These are phyloP conservation scores for Casuarina glauca DNA, from an alignment of 306 rosid species.

Conservation along the genomic window DNA sequence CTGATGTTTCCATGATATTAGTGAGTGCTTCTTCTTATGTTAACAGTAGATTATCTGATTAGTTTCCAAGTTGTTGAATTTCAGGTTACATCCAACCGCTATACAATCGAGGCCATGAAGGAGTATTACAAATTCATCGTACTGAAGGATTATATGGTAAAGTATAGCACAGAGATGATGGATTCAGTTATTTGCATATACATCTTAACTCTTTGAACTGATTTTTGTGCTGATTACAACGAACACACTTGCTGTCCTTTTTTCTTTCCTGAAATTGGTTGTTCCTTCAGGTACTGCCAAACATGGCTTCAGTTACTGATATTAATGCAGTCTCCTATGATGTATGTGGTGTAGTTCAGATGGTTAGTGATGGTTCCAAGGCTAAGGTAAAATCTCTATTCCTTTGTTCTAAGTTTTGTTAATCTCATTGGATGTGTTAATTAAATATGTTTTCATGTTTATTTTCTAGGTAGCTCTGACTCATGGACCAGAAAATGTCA, in stretches of 20 bases:
- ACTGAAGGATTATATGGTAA: conserved; percentile 81
- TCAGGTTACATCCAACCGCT: conserved; percentile 86
- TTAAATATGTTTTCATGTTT: conserved; percentile 24
- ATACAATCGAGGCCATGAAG: conserved; percentile 81
- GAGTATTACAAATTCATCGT: conserved; percentile 86
- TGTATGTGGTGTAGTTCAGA: conserved; percentile 83
- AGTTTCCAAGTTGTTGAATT: conserved; percentile 26
- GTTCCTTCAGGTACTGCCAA: conserved; percentile 79
- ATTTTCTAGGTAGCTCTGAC: conserved; percentile 85
- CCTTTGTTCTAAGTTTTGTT: conserved; percentile 23
- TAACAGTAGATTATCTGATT: conserved; percentile 6
- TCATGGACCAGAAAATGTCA: conserved; percentile 93
- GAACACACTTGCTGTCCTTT: conserved; percentile 17
- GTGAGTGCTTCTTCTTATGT: neutral
- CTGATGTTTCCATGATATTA: neutral
- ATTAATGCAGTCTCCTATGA: conserved; percentile 76
- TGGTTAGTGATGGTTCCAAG: conserved; percentile 64
- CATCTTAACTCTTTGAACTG: conserved; percentile 4
- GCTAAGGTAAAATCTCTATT: conserved; percentile 61
- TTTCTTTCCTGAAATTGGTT: conserved; percentile 23
- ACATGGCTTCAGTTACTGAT: conserved; percentile 89
- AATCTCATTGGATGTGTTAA: conserved; percentile 17
- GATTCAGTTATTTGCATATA: neutral
- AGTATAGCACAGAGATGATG: conserved; percentile 9
- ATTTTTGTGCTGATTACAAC: conserved; percentile 16